Conservation (phyloP, 2,329 filamentous ascomycete species). For the Teratosphaeria pseudoeucalypti region DNA sequence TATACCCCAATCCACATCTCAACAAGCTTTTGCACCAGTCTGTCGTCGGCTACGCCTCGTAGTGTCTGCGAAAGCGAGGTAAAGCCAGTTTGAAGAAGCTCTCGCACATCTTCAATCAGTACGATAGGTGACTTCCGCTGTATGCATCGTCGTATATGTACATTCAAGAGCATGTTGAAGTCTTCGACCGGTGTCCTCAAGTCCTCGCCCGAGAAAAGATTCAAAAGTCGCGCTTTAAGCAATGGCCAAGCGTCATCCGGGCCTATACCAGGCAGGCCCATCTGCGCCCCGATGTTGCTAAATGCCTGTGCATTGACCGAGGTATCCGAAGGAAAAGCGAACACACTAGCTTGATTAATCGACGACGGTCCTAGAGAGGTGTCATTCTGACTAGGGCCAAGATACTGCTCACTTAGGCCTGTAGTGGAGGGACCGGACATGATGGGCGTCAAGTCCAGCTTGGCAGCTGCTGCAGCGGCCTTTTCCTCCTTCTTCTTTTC, state of each 20-base stretch:
- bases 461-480: constrained; percentile 27
- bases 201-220: constrained; percentile 74
- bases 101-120: constrained; percentile 65
- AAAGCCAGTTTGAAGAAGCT: constrained; percentile 73
- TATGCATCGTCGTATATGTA: constrained; percentile 69
- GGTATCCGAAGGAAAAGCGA: constrained; percentile 23
- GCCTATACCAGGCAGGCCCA: constrained; percentile 39
- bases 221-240: constrained; percentile 62
- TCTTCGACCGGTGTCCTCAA: constrained; percentile 72
- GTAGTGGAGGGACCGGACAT: constrained; percentile 20
- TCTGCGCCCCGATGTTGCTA: constrained; percentile 34
- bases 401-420: constrained; percentile 16
- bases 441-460: constrained; percentile 20
- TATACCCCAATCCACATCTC: constrained; percentile 94
- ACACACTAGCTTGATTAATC: constrained; percentile 16
- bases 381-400: constrained; percentile 18
- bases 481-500: constrained; percentile 58
- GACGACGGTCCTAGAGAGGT: constrained; percentile 19
- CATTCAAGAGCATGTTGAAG: constrained; percentile 67
- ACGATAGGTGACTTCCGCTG: constrained; percentile 60
- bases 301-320: constrained; percentile 29
- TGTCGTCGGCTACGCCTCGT: constrained; percentile 67
- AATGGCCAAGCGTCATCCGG: constrained; percentile 75
- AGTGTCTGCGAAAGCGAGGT: constrained; percentile 75
- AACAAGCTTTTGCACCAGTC: constrained; percentile 79